Evolutionary conservation across 345 rosid genomes (phyloP), one percentile per base, ranked within the genome.

Genomic region (Limnanthes douglasii): DNA sequence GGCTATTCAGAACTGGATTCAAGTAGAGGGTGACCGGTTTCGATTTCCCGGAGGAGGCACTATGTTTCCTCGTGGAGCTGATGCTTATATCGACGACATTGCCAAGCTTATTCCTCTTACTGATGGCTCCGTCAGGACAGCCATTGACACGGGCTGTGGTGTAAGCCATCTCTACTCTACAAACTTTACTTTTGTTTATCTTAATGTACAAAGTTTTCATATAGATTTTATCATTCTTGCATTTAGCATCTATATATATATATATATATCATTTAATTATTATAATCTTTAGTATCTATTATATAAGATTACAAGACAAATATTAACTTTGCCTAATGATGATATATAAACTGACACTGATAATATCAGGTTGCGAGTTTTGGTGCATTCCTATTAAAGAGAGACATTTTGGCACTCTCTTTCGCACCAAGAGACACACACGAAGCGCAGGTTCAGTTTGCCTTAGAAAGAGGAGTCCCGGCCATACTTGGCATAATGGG

Each of bases 281-380:
- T 11, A 10, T 2, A 34, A n/a, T 11, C 4, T 4, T 23, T 6
- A n/a, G n/a, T n/a, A n/a, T n/a, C n/a, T n/a, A n/a, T n/a, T n/a
- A n/a, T n/a, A n/a, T n/a, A n/a, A n/a, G n/a, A n/a, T n/a, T n/a
- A n/a, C n/a, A n/a, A n/a, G n/a, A n/a, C n/a, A n/a, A n/a, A 3
- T 34, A 22, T 5, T 32, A 15, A 22, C 23, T 15, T 45, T 16
- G 30, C 9, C 15, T 23, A 22, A 21, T 32, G 7, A 21, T 43
- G 19, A 34, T n/a, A n/a, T n/a, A n/a, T n/a, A n/a, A n/a, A n/a
- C n/a, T 39, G n/a, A n/a, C n/a, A n/a, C n/a, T n/a, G n/a, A n/a
- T n/a, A n/a, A n/a, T n/a, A n/a, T n/a, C 33, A 86, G 98, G 98
- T 90, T 57, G 98, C 98, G 4, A 90, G 98, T 64, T 90, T 77